Conservation (phyloP, 768 basidiomycete species). For the Suillus plorans region DNA sequence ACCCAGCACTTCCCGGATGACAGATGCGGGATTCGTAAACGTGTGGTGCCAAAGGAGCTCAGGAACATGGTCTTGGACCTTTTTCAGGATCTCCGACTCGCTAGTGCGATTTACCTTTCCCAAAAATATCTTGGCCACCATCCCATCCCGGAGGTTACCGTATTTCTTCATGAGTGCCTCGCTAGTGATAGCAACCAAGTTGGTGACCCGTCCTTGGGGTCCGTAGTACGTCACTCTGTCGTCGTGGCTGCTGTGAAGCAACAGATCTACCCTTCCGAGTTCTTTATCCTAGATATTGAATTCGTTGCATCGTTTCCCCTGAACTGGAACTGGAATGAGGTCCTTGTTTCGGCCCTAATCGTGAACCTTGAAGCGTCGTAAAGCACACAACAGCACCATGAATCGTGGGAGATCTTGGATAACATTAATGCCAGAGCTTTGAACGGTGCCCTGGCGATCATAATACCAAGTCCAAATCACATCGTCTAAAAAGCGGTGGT, state of each 20-base stretch:
- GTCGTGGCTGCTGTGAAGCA: neutral
- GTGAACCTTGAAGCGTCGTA: neutral
- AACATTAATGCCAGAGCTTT: neutral
- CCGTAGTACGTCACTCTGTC: neutral
- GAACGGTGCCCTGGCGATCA: neutral
- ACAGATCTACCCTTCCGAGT: neutral
- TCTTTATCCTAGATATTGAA: neutral
- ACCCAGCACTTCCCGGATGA: neutral
- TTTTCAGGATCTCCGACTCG: neutral
- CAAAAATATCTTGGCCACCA: neutral
- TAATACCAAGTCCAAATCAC: slow-evolving; percentile 3
- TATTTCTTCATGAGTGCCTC: neutral
- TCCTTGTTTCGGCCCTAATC: neutral
- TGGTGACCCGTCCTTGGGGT: neutral
- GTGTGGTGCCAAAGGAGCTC: neutral
- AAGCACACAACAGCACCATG: neutral
- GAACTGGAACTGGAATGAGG: neutral
- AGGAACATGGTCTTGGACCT: neutral
- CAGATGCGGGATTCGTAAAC: neutral
- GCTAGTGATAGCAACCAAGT: neutral
- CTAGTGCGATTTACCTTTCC: neutral
- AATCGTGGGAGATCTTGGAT: neutral
- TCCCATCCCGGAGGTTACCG: neutral
- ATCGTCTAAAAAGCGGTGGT: neutral
- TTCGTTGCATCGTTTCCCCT: neutral